Conservation (phyloP, 352 stramenopile genomes). For the Aphanomyces astaci region DNA sequence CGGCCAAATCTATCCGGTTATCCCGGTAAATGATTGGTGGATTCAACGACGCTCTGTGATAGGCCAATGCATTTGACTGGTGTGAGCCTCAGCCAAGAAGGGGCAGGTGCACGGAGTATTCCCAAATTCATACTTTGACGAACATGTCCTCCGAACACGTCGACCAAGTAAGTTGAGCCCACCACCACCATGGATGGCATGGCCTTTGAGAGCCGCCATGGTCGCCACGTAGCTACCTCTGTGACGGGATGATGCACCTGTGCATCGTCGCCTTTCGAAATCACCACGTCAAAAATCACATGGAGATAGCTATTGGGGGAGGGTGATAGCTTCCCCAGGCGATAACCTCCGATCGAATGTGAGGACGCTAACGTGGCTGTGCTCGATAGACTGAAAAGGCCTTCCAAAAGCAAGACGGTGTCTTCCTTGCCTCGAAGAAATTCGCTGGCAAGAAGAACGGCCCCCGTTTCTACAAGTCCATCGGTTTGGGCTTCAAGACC, state of each 20-base stretch:
- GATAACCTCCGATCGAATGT: conserved; percentile 46
- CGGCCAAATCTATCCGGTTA: conserved; percentile 16
- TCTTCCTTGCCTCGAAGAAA: conserved; percentile 97
- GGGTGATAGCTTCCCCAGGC: conserved; percentile 73
- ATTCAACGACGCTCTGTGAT: not conserved
- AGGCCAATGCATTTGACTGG: conserved; percentile 17
- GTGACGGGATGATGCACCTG: not conserved
- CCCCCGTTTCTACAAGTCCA: conserved; percentile 94
- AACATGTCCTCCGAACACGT: conserved; percentile 63
- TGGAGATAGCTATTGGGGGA: conserved; percentile 42
- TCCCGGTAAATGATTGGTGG: conserved; percentile 12
- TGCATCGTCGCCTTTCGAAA: not conserved
- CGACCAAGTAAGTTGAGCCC: conserved; percentile 50
- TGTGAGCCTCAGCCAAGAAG: conserved; percentile 3
- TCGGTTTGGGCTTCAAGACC: conserved; percentile 99
- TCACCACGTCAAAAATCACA: conserved; percentile 17
- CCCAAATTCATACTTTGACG: conserved; percentile 24
- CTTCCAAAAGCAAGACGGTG: conserved; percentile 99
- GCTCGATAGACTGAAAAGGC: conserved; percentile 92
- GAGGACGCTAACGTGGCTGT: conserved; percentile 6
- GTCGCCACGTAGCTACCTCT: not conserved
- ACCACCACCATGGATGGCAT: not conserved
- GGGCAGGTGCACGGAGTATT: not conserved
- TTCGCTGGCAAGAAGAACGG: conserved; percentile 91
- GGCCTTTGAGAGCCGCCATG: too few relatives aligned